phyloP scores from a whole-genome alignment of 345 rosid genomes.

The Arabis hirsuta region DNA sequence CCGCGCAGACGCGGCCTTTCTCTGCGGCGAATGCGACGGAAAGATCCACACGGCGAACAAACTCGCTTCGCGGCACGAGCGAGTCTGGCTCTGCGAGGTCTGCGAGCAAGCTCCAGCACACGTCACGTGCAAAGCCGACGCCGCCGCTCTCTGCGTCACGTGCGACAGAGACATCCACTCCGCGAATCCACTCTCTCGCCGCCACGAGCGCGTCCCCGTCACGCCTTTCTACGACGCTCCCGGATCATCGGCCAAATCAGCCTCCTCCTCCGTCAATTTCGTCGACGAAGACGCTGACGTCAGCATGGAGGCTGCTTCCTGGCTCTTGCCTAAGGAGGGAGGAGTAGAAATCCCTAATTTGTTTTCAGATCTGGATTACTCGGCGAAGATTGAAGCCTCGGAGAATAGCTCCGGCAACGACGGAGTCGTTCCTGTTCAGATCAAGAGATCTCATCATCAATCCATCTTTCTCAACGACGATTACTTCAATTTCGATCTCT shows the following conservation, averaged over 20 bases:
- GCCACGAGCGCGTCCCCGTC: constrained; percentile 83
- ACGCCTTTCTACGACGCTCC: constrained; percentile 63
- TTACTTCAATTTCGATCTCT: constrained; percentile 60
- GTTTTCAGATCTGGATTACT: constrained; percentile 69
- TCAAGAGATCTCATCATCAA: constrained; percentile 30
- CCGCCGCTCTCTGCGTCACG: constrained; percentile 83
- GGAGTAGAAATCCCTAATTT: constrained; percentile 54
- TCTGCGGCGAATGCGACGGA: constrained; percentile 77
- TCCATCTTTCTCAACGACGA: constrained; percentile 47
- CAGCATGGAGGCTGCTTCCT: constrained; percentile 74
- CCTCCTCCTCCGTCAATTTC: constrained; percentile 49
- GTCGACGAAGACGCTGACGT: constrained; percentile 56
- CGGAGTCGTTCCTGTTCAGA: constrained; percentile 79
- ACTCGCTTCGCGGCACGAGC: constrained; percentile 91
- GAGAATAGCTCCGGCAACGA: constrained; percentile 78
- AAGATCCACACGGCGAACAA: constrained; percentile 88
- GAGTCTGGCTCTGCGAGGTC: constrained; percentile 83
- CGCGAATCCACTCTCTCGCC: constrained; percentile 80
- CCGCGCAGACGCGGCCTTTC: constrained; percentile 88
- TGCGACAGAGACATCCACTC: constrained; percentile 97
- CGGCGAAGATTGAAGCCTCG: constrained; percentile 59
- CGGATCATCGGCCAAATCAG: constrained; percentile 26
- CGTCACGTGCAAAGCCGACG: constrained; percentile 96
- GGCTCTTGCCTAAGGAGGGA: constrained; percentile 59
- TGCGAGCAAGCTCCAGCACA: constrained; percentile 95